These are phyloP conservation scores for Flaveria floridana DNA, from an alignment of 140 eudicot genomes.

Conservation along the genomic window DNA sequence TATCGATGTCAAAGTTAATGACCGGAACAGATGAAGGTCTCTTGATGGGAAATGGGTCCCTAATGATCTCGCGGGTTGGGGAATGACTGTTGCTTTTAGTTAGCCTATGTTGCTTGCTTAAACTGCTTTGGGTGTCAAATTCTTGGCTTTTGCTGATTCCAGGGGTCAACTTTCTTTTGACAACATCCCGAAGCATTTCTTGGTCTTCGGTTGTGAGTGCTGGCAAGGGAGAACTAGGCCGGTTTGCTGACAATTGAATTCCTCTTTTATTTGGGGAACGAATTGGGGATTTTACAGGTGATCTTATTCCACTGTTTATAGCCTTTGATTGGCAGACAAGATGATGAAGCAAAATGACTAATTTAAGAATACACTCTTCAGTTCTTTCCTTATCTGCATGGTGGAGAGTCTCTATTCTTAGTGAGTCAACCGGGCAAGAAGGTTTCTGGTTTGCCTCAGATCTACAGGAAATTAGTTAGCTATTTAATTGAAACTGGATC, in stretches of 20 bases:
- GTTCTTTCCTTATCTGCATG: conserved; percentile 91
- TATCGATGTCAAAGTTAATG: conserved; percentile 61
- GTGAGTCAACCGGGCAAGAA: conserved; percentile 65
- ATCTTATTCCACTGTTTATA: conserved; percentile 53
- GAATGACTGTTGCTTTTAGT: conserved; percentile 92
- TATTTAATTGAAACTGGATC: not conserved
- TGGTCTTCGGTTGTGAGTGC: conserved; percentile 71
- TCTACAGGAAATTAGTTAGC: conserved; percentile 34
- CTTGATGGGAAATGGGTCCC: conserved; percentile 69
- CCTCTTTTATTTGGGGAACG: conserved; percentile 71
- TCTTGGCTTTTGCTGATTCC: conserved; percentile 96
- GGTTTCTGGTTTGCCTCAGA: conserved; percentile 68
- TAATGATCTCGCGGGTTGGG: conserved; percentile 54
- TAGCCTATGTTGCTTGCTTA: conserved; percentile 63
- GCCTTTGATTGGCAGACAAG: conserved; percentile 69
- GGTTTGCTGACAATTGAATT: conserved; percentile 46
- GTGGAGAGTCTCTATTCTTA: conserved; percentile 82
- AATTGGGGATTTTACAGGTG: conserved; percentile 82
- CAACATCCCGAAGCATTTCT: conserved; percentile 76
- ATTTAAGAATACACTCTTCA: conserved; percentile 71
- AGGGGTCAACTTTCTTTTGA: conserved; percentile 79
- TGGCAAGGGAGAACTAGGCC: conserved; percentile 47
- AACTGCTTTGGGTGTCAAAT: conserved; percentile 55
- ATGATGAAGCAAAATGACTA: conserved; percentile 88
- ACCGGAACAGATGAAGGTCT: conserved; percentile 85